Base-by-base conservation (phyloP, 495 filamentous ascomycete species). In the Aspergillus coremiiformis region DNA sequence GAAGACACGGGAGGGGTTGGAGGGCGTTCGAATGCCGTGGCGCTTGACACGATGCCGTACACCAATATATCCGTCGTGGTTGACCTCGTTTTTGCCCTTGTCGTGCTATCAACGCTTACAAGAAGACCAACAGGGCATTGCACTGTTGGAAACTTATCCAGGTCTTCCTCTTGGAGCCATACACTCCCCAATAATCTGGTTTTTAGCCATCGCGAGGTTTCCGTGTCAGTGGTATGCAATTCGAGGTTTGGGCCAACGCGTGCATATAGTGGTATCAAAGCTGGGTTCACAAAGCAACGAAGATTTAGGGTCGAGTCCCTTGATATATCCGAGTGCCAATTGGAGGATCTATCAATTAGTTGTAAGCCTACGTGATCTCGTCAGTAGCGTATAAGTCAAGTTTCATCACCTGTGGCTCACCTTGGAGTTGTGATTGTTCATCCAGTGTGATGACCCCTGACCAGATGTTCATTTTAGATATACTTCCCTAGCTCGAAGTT, bases 31-130 rank as follows among this genome's bases (percentile, higher is more conserved):
- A 56, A 61, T 5, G 61, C 59, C 19, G 60, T 54, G 6, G 56
- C 42, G 47, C 54, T 65, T 9, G 67, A 71, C 37, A 76, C 35
- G 11, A 73, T 60, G 32, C 71, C 79, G 47, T 83, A 83, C 21
- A 85, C 64, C 20, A 85, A 59, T 7, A 85, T 52, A 49, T 83
- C 79, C 10, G 81, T 78, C 3, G 74, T 64, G 12, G 56, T 47
- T 10, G 66, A 52, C 5, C 49, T 56, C 8, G 48, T 47, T 42
- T 58, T 65, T 22, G 49, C 45, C 22, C 29, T 50, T 14, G 51
- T 49, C 15, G 47, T 54, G n/a, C 54, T 55, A 12, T 65, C 57
- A 15, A 73, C 62, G 29, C 58, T 56, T 17, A 76, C 44, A 21
- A 76, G 64, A 30, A 76, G 58, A 12, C 67, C 73, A 29, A 70